Evolutionary conservation across 805 yeast species (phyloP).

Genomic region (Cyberlindnera euphorbiiphila): DNA sequence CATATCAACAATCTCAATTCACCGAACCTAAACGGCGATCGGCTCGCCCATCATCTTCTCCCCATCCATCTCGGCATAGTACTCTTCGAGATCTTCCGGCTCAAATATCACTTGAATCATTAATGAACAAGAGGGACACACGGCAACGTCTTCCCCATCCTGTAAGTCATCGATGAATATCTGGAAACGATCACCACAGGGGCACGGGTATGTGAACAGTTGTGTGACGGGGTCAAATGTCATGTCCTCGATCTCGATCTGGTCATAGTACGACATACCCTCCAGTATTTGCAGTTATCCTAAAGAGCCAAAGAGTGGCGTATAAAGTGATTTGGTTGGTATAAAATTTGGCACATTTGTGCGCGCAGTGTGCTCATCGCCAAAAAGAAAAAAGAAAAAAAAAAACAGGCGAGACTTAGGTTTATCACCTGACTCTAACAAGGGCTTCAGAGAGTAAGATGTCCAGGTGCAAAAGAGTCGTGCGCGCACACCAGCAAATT

Average conservation of each 20-base stretch:
- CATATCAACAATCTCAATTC: neutral
- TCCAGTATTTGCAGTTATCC: neutral
- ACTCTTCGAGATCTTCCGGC: conserved; percentile 42
- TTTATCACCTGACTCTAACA: conserved; percentile 1
- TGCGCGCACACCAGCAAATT: neutral
- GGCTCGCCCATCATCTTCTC: conserved; percentile 16
- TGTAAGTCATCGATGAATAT: conserved; percentile 76
- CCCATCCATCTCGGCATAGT: conserved; percentile 34
- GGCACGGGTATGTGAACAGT: conserved; percentile 91
- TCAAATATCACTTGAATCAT: conserved; percentile 93
- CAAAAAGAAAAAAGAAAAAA: neutral
- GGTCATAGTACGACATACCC: conserved; percentile 61
- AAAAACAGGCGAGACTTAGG: neutral
- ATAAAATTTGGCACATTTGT: conserved; percentile 1
- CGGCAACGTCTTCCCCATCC: conserved; percentile 93
- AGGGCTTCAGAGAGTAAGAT: conserved; percentile 3
- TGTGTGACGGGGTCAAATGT: conserved; percentile 80
- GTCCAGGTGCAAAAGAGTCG: conserved; percentile 3
- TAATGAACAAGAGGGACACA: conserved; percentile 92
- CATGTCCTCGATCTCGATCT: conserved; percentile 96
- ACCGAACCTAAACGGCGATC: conserved; percentile 17
- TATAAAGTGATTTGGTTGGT: neutral
- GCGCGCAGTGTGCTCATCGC: neutral
- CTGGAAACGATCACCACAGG: conserved; percentile 95
- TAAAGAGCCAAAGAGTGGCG: too few species aligned